Percentiles rank a stretch among this genome's conserved stretches.
phyloP scores from a whole-genome alignment of 139 green algal species.

The Zygnema cylindricum region DNA sequence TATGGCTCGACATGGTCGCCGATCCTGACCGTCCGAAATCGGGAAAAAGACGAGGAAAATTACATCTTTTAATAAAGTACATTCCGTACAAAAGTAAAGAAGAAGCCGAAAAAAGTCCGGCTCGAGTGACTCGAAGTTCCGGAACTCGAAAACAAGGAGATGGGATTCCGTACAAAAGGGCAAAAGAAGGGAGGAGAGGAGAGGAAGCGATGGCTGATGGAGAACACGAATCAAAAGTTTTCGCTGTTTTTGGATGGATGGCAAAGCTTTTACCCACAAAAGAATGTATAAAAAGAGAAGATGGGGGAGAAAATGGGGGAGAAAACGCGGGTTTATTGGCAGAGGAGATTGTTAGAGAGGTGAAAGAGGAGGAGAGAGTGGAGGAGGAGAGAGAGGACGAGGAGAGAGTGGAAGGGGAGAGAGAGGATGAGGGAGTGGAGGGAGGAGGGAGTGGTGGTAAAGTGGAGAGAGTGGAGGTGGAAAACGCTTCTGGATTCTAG shows the following conservation, averaged over 20 bases:
- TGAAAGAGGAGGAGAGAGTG: background rate
- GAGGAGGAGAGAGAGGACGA: background rate
- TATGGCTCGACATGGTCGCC: conserved; percentile 29
- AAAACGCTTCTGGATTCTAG: no score
- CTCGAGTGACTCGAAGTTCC: background rate
- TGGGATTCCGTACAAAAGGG: background rate
- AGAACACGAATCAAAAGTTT: background rate
- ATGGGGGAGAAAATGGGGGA: no score
- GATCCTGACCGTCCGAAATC: conserved; percentile 20
- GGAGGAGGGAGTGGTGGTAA: no score
- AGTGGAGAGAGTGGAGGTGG: no score
- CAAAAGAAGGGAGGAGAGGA: background rate
- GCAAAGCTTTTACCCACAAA: background rate
- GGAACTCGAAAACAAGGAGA: background rate
- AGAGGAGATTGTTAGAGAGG: background rate
- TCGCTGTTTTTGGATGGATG: background rate
- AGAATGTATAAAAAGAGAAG: background rate
- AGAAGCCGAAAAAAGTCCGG: background rate
- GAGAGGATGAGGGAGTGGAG: background rate
- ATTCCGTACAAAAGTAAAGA: conserved; percentile 3
- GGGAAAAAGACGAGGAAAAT: background rate
- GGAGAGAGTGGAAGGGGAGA: background rate
- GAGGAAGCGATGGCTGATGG: background rate
- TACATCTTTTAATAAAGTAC: conserved; percentile 31
- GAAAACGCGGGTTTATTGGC: background rate